These are phyloP conservation scores for Solanum pinnatisectum DNA, from an alignment of 257 asterid genomes.

Conservation along the genomic window DNA sequence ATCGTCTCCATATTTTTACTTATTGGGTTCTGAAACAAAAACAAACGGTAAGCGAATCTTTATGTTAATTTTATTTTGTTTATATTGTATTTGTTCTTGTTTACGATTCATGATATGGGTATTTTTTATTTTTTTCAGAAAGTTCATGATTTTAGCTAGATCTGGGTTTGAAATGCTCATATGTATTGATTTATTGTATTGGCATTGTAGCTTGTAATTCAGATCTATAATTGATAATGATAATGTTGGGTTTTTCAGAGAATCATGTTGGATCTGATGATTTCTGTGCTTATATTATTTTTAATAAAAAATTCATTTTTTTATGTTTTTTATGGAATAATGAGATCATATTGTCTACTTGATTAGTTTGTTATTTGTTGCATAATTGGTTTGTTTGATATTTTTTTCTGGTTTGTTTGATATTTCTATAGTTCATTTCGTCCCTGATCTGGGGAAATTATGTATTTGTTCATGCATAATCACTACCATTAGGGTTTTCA, in stretches of 20 bases:
- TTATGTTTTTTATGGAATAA: not conserved
- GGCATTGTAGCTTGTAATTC: not conserved
- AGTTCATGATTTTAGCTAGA: not conserved
- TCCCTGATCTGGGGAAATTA: not conserved
- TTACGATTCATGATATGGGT: not conserved
- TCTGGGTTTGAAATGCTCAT: not conserved
- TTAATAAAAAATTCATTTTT: not conserved
- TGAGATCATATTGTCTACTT: not conserved
- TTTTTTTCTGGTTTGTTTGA: not conserved
- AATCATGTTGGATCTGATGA: not conserved
- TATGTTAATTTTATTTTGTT: not conserved
- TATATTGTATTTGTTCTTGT: not conserved
- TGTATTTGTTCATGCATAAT: not conserved
- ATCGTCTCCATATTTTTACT: not conserved
- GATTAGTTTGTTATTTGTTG: not conserved
- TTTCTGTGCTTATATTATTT: not conserved
- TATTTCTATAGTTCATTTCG: not conserved
- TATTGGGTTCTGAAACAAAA: not conserved
- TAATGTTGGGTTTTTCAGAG: not conserved
- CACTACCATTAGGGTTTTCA: not conserved
- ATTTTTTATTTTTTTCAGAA: not conserved
- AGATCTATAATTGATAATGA: not conserved
- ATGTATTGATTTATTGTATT: not conserved
- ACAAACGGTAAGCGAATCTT: not conserved
- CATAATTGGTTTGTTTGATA: not conserved